These are phyloP conservation scores for Candida krabiensis DNA, from an alignment of 805 yeast genomes.

Conservation along the genomic window DNA sequence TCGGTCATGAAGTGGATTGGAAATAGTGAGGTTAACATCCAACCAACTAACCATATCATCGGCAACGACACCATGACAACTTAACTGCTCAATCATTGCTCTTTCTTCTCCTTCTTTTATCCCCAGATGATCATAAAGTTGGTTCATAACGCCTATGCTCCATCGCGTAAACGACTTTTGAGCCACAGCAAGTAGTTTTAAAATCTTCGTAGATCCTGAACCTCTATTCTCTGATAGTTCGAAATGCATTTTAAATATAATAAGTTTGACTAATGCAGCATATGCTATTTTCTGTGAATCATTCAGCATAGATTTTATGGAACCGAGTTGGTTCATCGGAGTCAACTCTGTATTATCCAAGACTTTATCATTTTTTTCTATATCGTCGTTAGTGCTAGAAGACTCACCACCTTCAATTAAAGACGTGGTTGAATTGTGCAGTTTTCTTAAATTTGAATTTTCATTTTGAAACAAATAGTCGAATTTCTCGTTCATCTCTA, in stretches of 20 bases:
- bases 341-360: slow-evolving; percentile 37
- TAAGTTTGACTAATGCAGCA: slow-evolving; percentile 76
- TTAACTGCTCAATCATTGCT: slow-evolving; percentile 81
- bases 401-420: slow-evolving; percentile 24
- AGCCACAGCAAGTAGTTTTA: slow-evolving; percentile 60
- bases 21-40: slow-evolving; percentile 39
- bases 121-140: slow-evolving; percentile 80
- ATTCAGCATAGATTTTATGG: slow-evolving; percentile 77
- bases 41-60: slow-evolving; percentile 68
- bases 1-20: slow-evolving; percentile 46
- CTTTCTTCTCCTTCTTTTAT: slow-evolving; percentile 67
- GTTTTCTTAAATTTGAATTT: slow-evolving; percentile 31
- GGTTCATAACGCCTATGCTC: slow-evolving; percentile 70
- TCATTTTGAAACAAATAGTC: slow-evolving; percentile 48
- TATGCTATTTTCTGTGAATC: slow-evolving; percentile 91
- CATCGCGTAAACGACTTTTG: slow-evolving; percentile 83
- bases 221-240: slow-evolving; percentile 64
- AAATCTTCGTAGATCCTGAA: slow-evolving; percentile 50
- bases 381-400: slow-evolving; percentile 30
- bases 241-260: slow-evolving; percentile 78
- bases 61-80: slow-evolving; percentile 79
- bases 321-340: slow-evolving; percentile 66
- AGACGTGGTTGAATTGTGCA: slow-evolving; percentile 21
- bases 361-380: slow-evolving; percentile 17
- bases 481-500: slow-evolving; percentile 49